A percentile compares a stretch with the other conserved stretches of the same genome.
phyloP scores from a whole-genome alignment of 129 eudicot species.

The Artemisia annua region DNA sequence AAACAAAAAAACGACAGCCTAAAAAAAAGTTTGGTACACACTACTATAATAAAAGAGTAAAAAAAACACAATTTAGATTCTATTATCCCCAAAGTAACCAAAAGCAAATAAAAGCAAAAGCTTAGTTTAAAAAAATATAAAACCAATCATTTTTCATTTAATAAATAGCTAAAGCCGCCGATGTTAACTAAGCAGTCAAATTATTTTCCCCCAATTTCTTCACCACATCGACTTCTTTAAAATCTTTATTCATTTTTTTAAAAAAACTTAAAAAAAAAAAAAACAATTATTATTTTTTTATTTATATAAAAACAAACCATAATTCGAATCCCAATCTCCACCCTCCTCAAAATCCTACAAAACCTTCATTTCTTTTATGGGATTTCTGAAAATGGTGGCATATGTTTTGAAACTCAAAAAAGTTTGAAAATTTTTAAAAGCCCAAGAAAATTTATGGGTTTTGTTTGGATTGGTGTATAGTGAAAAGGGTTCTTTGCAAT shows the following conservation, averaged over 20 bases:
- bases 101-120: conserved; percentile 12
- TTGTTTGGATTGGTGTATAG: conserved; percentile 12
- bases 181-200: conserved; percentile 44
- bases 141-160: conserved; percentile 8
- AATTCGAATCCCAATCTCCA: conserved; percentile 45
- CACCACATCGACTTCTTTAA: conserved; percentile 25
- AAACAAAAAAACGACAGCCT: conserved; percentile 26
- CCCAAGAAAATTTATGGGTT: conserved; percentile 29
- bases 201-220: conserved; percentile 39
- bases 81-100: conserved; percentile 19
- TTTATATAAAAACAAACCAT: conserved; percentile 26
- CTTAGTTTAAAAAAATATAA: conserved; percentile 21
- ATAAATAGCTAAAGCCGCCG: conserved; percentile 30
- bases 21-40: conserved; percentile 18
- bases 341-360: conserved; percentile 27
- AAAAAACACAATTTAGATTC: conserved; percentile 19
- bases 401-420: conserved; percentile 16
- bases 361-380: conserved; percentile 11
- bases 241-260: not conserved
- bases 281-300: too few species aligned
- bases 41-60: conserved; percentile 5
- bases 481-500: conserved; percentile 13
- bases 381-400: conserved; percentile 26
- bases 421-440: conserved; percentile 16
- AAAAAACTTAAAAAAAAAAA: too few species aligned